Evolutionary conservation across 352 stramenopile genomes (phyloP), one percentile per base, ranked within the genome.

Genomic region (Globisporangium canariense): DNA sequence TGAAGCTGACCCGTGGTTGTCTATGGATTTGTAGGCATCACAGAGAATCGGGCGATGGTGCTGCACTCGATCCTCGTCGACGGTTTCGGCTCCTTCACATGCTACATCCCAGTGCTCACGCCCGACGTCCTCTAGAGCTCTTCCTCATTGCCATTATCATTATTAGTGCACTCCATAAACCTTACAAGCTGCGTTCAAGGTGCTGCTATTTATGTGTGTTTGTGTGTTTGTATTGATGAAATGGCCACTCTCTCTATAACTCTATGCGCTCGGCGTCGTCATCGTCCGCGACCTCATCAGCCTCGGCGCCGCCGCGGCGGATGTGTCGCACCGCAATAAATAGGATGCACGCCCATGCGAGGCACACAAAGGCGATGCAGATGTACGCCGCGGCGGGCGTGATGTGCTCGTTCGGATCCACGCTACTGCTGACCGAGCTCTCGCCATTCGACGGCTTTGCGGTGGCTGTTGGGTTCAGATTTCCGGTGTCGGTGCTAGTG

Each of bases 41-140:
- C 85, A n/a, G 86, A 94, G 59, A 80, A 91, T 60, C 76, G 73
- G 41, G 86, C 84, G 13, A 82, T 94, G 64, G 86, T 93, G 43
- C 60, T 94, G 54, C 86, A 94, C 66, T 82, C 79, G 8, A 90
- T 94, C 68, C 69, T 94, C 8, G 64, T 85, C 28, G 82, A 93
- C 59, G 75, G 68, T 51, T 93, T 93, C 53, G 86, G 86, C 4
- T 92, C 86, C 5, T 81, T 94, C 65, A 94, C 86, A 56, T 93
- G 86, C 69, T 94, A 94, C 61, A 73, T 92, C 32, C 86, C 86
- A 7, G 82, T 91, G 20, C 77, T 91, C 49, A 88, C 82, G 10
- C 82, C 80, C 11, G 82, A 89, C 69, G 65, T 74, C 49, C 60
- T 74, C 13, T 76, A 67, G 53, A 16, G 25, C 28, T 7, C 22